phyloP scores from a whole-genome alignment of 768 basidiomycete genomes.

The Auricularia sp. region DNA sequence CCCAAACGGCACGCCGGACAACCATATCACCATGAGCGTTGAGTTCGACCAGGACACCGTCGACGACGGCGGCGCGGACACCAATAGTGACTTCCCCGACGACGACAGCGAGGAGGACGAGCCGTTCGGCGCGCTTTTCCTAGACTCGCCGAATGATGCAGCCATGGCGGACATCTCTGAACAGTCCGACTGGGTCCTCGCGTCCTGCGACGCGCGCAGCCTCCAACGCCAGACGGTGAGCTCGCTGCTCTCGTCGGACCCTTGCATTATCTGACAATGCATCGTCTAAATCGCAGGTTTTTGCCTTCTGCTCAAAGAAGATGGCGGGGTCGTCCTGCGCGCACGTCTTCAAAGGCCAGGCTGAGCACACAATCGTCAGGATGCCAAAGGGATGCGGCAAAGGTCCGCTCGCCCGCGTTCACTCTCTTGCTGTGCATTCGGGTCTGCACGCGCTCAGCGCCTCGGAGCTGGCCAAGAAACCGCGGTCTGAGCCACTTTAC shows the following conservation, averaged over 20 bases:
- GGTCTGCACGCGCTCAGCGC: neutral
- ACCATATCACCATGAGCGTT: neutral
- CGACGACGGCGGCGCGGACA: neutral
- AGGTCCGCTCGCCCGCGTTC: constrained; percentile 2
- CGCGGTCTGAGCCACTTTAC: constrained; percentile 1
- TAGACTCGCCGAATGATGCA: neutral
- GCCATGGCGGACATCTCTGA: neutral
- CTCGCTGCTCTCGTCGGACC: too few relatives aligned
- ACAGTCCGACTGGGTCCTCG: constrained; percentile 4
- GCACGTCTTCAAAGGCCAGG: constrained; percentile 5
- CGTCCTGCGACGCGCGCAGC: neutral
- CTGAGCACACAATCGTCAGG: constrained; percentile 6
- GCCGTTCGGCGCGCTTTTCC: constrained; percentile 3
- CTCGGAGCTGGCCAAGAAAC: neutral
- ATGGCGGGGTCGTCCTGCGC: neutral
- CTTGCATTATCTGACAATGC: too few relatives aligned
- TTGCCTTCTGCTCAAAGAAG: constrained; percentile 7
- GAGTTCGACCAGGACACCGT: neutral
- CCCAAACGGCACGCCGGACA: neutral
- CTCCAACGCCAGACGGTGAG: neutral
- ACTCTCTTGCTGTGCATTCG: neutral
- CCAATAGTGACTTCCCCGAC: neutral
- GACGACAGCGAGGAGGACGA: neutral
- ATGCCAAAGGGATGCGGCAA: constrained; percentile 4
- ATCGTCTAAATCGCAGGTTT: neutral